Conservation (phyloP, 2,329 filamentous ascomycete species). For the Ophiostoma quercus region DNA sequence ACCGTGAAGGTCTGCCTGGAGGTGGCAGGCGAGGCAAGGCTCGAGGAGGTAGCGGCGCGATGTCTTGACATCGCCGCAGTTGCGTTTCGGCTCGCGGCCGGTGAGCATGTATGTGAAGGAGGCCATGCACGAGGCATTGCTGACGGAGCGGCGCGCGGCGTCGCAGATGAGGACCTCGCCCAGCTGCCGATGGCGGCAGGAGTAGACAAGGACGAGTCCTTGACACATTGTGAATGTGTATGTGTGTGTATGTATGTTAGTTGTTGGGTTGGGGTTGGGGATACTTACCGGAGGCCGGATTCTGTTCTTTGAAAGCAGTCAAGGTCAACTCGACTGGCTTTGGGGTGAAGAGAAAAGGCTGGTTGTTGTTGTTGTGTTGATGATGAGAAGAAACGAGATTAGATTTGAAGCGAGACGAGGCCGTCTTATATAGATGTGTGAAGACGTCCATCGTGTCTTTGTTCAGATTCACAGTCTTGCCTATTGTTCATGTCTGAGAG, state of each 20-base stretch:
- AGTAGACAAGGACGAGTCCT: constrained; percentile 16
- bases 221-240: constrained; percentile 20
- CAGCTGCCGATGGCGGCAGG: constrained; percentile 21
- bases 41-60: constrained; percentile 1
- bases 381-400: neutral
- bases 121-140: constrained; percentile 13
- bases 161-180: constrained; percentile 13
- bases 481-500: neutral
- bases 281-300: neutral
- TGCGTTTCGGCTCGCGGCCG: neutral
- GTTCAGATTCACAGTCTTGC: neutral
- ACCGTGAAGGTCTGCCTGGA: neutral
- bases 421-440: neutral
- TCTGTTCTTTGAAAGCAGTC: neutral
- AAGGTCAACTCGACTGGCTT: constrained; percentile 4
- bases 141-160: neutral
- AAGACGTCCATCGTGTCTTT: neutral
- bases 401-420: neutral
- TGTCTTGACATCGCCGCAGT: constrained; percentile 7
- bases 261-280: neutral
- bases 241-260: neutral
- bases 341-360: neutral
- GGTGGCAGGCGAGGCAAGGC: constrained; percentile 17
- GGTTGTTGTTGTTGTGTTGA: neutral
- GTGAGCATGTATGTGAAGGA: constrained; percentile 13